A percentile compares a stretch with the other conserved stretches of the same genome.
Evolutionary conservation across 192 early-diverging fungal genomes (phyloP).

Genomic region (Podila minutissima): DNA sequence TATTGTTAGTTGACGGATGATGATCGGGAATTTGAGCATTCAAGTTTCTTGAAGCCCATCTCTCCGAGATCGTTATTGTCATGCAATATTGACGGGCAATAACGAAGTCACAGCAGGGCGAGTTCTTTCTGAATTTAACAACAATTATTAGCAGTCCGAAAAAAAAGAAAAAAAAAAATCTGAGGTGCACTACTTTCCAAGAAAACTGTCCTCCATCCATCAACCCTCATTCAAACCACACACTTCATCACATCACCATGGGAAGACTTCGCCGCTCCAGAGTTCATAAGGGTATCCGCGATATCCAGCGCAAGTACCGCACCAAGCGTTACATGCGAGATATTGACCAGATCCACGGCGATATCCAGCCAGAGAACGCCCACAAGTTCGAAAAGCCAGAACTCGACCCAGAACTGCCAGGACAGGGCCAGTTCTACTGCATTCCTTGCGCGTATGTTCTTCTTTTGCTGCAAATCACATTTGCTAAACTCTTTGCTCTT

Average conservation of each 20-base stretch:
- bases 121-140: background rate
- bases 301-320: conserved; percentile 82
- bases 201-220: background rate
- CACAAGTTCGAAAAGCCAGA: conserved; percentile 67
- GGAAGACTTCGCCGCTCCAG: conserved; percentile 64
- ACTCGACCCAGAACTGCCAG: conserved; percentile 88
- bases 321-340: conserved; percentile 91
- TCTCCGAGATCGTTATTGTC: conserved; percentile 1
- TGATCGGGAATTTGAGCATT: conserved; percentile 7
- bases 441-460: conserved; percentile 74
- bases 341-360: conserved; percentile 95
- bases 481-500: background rate
- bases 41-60: conserved; percentile 3
- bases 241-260: conserved; percentile 24
- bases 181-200: too few species aligned
- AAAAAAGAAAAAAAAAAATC: too few species aligned
- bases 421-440: conserved; percentile 92
- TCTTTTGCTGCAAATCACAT: background rate
- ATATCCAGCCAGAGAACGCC: conserved; percentile 79
- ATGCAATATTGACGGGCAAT: too few species aligned
- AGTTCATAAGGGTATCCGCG: conserved; percentile 71
- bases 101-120: too few species aligned
- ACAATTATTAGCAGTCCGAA: background rate
- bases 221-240: background rate
- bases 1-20: conserved; percentile 16